phyloP scores from a whole-genome alignment of 345 rosid species.

The Turnera subulata region DNA sequence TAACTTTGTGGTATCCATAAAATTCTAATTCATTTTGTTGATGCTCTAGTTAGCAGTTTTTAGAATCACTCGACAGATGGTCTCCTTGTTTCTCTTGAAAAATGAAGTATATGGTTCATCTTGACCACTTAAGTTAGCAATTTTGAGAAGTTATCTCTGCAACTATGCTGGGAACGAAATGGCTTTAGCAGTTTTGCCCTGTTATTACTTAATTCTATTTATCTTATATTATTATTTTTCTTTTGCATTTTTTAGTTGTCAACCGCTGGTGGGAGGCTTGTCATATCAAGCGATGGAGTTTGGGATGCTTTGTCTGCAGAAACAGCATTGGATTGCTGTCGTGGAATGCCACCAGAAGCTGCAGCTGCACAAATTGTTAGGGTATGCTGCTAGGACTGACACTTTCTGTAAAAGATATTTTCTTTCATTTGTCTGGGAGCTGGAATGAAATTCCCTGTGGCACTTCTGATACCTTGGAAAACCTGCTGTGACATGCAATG shows the following conservation, averaged over 20 bases:
- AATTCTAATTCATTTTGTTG: too few species aligned
- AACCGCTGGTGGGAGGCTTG: conserved; percentile 81
- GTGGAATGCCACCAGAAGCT: conserved; percentile 83
- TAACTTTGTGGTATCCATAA: too few species aligned
- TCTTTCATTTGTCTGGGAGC: background rate
- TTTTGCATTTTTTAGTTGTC: conserved; percentile 61
- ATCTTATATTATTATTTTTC: background rate
- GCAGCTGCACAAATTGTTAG: conserved; percentile 92
- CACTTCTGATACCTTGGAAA: background rate
- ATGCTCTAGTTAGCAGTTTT: too few species aligned
- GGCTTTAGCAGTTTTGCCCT: background rate
- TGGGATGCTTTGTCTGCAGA: conserved; percentile 95
- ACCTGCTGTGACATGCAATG: background rate
- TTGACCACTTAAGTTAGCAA: too few species aligned
- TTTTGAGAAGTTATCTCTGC: background rate
- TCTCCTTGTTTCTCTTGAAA: too few species aligned
- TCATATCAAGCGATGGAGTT: conserved; percentile 96
- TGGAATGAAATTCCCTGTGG: background rate
- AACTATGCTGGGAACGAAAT: background rate
- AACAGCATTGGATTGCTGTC: conserved; percentile 78
- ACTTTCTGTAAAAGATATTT: background rate
- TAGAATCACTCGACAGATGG: too few species aligned
- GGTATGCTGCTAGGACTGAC: conserved; percentile 39
- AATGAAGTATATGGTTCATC: too few species aligned
- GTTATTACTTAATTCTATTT: too few species aligned